phyloP scores from a whole-genome alignment of 208 protist genomes.

The Crithidia brevicula region DNA sequence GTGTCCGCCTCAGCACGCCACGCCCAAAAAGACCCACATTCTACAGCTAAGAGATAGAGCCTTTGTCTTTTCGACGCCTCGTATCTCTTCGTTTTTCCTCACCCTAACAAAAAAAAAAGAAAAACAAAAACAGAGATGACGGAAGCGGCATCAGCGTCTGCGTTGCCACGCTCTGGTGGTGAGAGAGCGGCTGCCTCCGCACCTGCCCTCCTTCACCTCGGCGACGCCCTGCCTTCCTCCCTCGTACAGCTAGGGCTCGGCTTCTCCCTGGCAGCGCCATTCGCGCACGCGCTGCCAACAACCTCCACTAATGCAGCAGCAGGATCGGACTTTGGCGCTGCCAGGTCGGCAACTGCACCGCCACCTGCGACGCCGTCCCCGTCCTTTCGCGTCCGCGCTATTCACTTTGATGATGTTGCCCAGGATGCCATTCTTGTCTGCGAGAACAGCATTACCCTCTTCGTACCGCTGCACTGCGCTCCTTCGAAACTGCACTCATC shows the following conservation, averaged over 20 bases:
- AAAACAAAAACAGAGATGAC: neutral
- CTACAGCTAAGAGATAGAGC: no score
- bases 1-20: no score
- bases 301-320: neutral
- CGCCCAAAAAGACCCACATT: no score
- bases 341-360: neutral
- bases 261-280: neutral
- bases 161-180: neutral
- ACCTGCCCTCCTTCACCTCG: conserved; percentile 5
- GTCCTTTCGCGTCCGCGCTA: conserved; percentile 29
- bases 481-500: neutral
- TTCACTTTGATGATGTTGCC: conserved; percentile 62
- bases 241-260: neutral
- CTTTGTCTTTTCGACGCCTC: no score
- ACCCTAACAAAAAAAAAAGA: neutral
- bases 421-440: conserved; percentile 58
- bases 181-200: neutral
- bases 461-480: conserved; percentile 18
- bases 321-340: no score
- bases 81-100: neutral
- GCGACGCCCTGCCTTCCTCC: conserved; percentile 1
- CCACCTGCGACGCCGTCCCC: neutral
- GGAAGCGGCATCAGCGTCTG: neutral
- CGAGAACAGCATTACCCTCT: conserved; percentile 38
- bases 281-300: neutral